Base-by-base conservation (phyloP, 2,329 filamentous ascomycete genomes). In the Aspergillus nomiae region DNA sequence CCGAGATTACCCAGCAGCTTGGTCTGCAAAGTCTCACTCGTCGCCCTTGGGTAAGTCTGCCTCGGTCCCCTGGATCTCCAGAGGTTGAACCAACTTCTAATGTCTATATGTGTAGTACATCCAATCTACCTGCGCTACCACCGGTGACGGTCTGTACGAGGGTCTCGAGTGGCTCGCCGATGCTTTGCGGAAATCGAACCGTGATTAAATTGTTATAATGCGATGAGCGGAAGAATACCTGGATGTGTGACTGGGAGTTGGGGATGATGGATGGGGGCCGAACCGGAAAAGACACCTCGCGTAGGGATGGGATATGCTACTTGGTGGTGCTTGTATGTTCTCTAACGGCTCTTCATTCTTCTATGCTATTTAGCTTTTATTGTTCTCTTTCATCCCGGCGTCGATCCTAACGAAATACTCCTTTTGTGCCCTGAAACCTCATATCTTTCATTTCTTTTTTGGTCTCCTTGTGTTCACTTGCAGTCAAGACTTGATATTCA, bases 1-100 rank as follows among this genome's bases (percentile, higher is more conserved):
- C 95, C 78, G 95, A 99, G 86, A 98, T 99, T 83, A 99, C 95
- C 82, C 94, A 99, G 86, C 97, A 98, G 90, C 92, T 99, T 82
- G 95, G 95, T 79, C 93, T 99, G 77, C 94, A 98, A 90, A 96
- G 92, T 85, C 87, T 99, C 88, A 92, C 93, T 88, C 92, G 97
- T 86, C 94, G 95, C 82, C 91, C 92, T 77, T 99, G 95, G 95
- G 95, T 99, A 94, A 81, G 93, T 85, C 68, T 51, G 38, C 59
- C n/a, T 71, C 70, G 24, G 8, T 32, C 11, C 11, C 14, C 21
- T 19, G 5, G 10, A 14, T 3, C n/a, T 36, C 26, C 12, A 9
- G 9, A 36, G 9, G 28, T 34, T 58, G 51, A 9, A 19, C 16
- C 34, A 3, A 19, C 12, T 61, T 73, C 77, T 63, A 76, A 65